Evolutionary conservation across 371 early-diverging fungal species (phyloP).

Genomic region (Mortierella sp.): DNA sequence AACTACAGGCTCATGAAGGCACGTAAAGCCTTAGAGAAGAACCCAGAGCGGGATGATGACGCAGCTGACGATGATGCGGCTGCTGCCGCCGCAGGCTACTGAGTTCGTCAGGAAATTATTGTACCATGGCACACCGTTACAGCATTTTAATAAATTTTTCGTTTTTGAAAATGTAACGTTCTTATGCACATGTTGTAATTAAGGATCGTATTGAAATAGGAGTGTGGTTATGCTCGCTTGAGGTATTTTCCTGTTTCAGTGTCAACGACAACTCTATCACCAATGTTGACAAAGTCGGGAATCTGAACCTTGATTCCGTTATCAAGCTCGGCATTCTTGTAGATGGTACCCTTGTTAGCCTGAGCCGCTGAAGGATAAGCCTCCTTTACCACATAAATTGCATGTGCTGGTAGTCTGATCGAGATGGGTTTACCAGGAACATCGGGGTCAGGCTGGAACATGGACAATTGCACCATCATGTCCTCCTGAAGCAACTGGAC

Average conservation of each 20-base stretch:
- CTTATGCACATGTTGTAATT: too few species aligned
- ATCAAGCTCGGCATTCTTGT: slow-evolving; percentile 78
- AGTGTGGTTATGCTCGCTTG: slow-evolving; percentile 59
- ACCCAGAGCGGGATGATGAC: slow-evolving; percentile 19
- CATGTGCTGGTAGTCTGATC: slow-evolving; percentile 64
- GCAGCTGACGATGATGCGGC: slow-evolving; percentile 37
- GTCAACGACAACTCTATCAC: slow-evolving; percentile 84
- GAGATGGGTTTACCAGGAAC: slow-evolving; percentile 60
- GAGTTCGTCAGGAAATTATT: neutral
- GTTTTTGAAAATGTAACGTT: too few species aligned
- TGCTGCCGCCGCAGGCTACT: slow-evolving; percentile 36
- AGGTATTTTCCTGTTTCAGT: slow-evolving; percentile 76
- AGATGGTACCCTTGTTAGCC: slow-evolving; percentile 80
- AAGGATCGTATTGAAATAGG: neutral
- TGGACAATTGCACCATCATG: slow-evolving; percentile 65
- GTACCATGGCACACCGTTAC: too few species aligned
- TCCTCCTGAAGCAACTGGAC: slow-evolving; percentile 64
- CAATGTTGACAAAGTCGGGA: slow-evolving; percentile 85
- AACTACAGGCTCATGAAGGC: slow-evolving; percentile 55
- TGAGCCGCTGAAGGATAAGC: slow-evolving; percentile 65
- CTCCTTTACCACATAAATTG: slow-evolving; percentile 62
- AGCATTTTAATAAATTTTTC: too few species aligned
- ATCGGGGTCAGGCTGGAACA: slow-evolving; percentile 63
- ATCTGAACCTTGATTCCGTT: slow-evolving; percentile 80
- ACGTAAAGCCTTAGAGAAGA: slow-evolving; percentile 28